Base-by-base conservation (phyloP, 371 early-diverging fungal species). In the Phascolomyces articulosus region DNA sequence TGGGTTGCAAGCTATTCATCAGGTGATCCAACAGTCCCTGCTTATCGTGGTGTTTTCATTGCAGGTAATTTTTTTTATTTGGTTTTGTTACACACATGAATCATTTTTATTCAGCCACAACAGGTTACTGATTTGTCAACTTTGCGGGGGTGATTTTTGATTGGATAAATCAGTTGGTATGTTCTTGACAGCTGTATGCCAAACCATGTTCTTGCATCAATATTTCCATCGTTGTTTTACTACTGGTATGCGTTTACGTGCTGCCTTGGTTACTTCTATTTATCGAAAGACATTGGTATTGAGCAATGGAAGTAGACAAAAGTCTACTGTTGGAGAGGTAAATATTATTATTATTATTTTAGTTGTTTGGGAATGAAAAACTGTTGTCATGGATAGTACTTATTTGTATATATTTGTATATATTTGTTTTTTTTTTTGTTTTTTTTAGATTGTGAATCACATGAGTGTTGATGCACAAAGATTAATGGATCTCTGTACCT, bases 401-500 rank as follows among this genome's bases (percentile, higher is more conserved):
- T 11, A 55, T 40, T 23, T 23, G 29, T 20, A 53, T 1, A 28
- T 18, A 38, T 15, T 13, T 13, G 2, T 13, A n/a, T n/a, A n/a
- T n/a, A n/a, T n/a, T n/a, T n/a, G n/a, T n/a, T n/a, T n/a, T n/a
- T n/a, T n/a, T n/a, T n/a, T n/a, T n/a, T n/a, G n/a, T 27, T 16
- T 38, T 11, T 49, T 20, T 24, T 66, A 92, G 69, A 95, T 97
- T 67, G 94, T 94, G 24, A 97, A 96, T 65, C 88, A 86, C 55
- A 95, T 95, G 96, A 90, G 91, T 64, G 95, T 95, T 4, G 97
- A 98, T 79, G 90, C 96, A 4, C 90, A 92, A 62, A 80, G 89
- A 59, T 63, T 93, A 27, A 83, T 86, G 67, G 91, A 91, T 58
- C 72, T 93, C 38, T 84, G 83, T 64, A 84, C 85, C 4, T 93